These are phyloP conservation scores for Neonectria sp. DNA, from an alignment of 2,329 filamentous ascomycete genomes.

Conservation along the genomic window DNA sequence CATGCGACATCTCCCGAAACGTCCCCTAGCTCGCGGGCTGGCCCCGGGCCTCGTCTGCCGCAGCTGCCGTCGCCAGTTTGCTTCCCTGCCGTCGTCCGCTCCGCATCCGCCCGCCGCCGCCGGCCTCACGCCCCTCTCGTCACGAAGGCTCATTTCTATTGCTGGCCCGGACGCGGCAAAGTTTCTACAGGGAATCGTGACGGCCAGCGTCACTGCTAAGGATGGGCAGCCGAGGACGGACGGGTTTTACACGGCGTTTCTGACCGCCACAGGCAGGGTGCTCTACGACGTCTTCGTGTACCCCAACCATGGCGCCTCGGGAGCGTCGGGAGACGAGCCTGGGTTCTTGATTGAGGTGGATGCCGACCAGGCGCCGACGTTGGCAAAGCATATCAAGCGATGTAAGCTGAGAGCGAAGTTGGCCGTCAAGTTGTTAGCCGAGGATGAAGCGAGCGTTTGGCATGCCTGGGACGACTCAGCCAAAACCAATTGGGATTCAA, in stretches of 20 bases:
- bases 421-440: conserved; percentile 74
- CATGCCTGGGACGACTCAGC: conserved; percentile 77
- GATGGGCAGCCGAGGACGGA: conserved; percentile 55
- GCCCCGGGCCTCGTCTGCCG: conserved; percentile 47
- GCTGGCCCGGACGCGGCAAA: conserved; percentile 84
- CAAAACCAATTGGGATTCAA: conserved; percentile 38
- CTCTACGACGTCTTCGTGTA: conserved; percentile 94
- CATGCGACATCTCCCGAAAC: conserved; percentile 46
- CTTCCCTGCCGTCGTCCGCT: conserved; percentile 46
- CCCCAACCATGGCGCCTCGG: conserved; percentile 62
- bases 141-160: conserved; percentile 84
- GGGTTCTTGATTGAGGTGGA: conserved; percentile 86
- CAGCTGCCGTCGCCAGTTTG: conserved; percentile 52
- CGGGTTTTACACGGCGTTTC: conserved; percentile 85
- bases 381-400: conserved; percentile 83
- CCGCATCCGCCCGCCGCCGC: conserved; percentile 60
- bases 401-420: conserved; percentile 91
- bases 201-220: conserved; percentile 65
- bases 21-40: conserved; percentile 35
- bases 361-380: conserved; percentile 70
- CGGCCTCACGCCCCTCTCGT: conserved; percentile 72
- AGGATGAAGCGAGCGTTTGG: conserved; percentile 79
- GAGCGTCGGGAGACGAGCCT: conserved; percentile 45
- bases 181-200: conserved; percentile 91
- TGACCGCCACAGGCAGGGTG: conserved; percentile 88